These are phyloP conservation scores for Hypoxylon intermedium DNA, from an alignment of 495 filamentous ascomycete genomes.

Conservation along the genomic window DNA sequence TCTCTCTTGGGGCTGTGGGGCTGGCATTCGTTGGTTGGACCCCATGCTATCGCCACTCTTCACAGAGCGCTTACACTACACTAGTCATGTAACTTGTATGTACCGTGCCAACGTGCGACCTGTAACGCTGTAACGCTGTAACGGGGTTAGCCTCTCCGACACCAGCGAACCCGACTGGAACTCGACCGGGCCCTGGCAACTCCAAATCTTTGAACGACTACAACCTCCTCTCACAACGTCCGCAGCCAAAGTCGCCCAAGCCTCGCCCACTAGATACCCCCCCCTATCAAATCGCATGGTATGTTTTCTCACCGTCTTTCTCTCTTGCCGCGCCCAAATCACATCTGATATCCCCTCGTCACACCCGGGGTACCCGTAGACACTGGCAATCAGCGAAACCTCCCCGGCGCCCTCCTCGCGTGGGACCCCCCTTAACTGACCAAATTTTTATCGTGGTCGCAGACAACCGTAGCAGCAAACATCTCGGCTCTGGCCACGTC, in stretches of 20 bases:
- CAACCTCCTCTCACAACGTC: conserved; percentile 15
- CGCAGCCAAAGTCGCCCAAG: not conserved
- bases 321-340: conserved; percentile 27
- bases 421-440: conserved; percentile 26
- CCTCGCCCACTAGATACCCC: no score
- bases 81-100: conserved; percentile 15
- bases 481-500: not conserved
- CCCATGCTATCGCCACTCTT: conserved; percentile 30
- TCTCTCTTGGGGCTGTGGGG: conserved; percentile 13
- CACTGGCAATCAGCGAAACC: conserved; percentile 13
- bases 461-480: conserved; percentile 28
- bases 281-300: conserved; percentile 31
- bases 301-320: conserved; percentile 20
- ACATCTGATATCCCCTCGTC: conserved; percentile 12
- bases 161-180: not conserved
- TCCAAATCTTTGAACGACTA: conserved; percentile 31
- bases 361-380: conserved; percentile 29
- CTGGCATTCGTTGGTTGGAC: conserved; percentile 5
- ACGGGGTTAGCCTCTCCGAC: conserved; percentile 6
- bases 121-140: no score
- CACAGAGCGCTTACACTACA: conserved; percentile 34
- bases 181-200: not conserved
- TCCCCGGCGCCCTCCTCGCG: conserved; percentile 16
- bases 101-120: conserved; percentile 13
- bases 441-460: conserved; percentile 14